Evolutionary conservation across 2,329 filamentous ascomycete genomes (phyloP), one percentile per base, ranked within the genome.

Genomic region (Colletotrichum karsti): DNA sequence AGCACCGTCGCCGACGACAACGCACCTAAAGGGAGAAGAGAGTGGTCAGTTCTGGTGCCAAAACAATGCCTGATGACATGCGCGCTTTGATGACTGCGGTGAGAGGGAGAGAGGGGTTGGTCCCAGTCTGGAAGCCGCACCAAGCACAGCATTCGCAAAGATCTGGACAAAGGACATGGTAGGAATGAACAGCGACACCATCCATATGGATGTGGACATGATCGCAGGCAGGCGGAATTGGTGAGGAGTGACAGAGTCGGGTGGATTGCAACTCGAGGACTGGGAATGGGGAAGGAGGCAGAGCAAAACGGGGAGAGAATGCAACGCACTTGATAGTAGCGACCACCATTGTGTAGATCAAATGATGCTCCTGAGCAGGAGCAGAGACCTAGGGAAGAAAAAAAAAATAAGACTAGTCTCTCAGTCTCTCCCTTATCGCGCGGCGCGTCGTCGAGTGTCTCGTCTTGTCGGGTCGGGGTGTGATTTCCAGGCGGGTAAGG

Each of bases 1-100:
- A 73, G 96, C 96, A 95, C 96, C 96, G 83, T 99, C 96, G 81
- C 96, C 96, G 77, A 99, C 96, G 75, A 99, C 96, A 77, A 99
- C 96, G 85, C 96, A 99, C 85, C 96, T 99, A 68, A 51, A 67
- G 44, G 39, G 48, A 41, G 50, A 63, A 44, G 39, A 1, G 12
- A 15, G 33, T 9, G 33, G 61, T 73, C 44, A 74, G 70, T 67
- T 46, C 57, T 12, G n/a, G 10, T 35, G 13, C 20, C 18, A 41
- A 41, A 46, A 55, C 20, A 65, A 56, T 42, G 22, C 24, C 33
- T 20, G n/a, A 53, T 61, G 48, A 58, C 64, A 63, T 64, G 64
- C 64, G 64, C 53, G 64, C 64, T 66, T 65, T 65, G 53, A 66
- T 69, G 46, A 26, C 50, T 44, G 41, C 39, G 30, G 48, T 62